Conservation (phyloP, 2,329 filamentous ascomycete species). For the Fusarium sambucinum region DNA sequence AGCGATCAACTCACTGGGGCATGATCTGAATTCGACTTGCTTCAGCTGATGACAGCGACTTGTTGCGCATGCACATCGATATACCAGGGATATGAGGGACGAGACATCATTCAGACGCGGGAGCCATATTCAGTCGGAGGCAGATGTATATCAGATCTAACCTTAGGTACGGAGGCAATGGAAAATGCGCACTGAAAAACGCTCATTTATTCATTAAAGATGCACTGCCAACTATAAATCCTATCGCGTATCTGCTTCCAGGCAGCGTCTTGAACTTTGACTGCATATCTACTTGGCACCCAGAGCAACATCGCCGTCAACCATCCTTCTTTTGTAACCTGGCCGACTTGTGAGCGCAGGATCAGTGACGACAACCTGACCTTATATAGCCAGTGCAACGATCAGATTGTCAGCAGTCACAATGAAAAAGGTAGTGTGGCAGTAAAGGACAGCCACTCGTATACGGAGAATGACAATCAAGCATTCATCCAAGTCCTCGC, state of each 20-base stretch:
- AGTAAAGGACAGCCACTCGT: slow-evolving; percentile 36
- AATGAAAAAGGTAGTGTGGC: slow-evolving; percentile 37
- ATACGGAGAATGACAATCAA: slow-evolving; percentile 28
- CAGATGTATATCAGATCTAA: neutral
- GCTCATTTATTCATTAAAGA: slow-evolving; percentile 50
- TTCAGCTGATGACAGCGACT: neutral
- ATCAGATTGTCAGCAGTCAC: slow-evolving; percentile 37
- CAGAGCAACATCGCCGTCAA: slow-evolving; percentile 37
- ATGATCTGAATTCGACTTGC: neutral
- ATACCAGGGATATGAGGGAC: neutral
- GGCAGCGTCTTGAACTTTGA: slow-evolving; percentile 42
- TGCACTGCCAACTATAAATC: slow-evolving; percentile 44
- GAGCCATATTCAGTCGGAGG: neutral
- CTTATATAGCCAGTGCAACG: slow-evolving; percentile 16
- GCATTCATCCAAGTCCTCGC: slow-evolving; percentile 41
- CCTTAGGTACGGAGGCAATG: neutral
- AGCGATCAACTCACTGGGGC: neutral
- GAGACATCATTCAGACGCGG: neutral
- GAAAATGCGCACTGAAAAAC: slow-evolving; percentile 10
- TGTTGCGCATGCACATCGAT: neutral
- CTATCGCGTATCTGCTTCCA: slow-evolving; percentile 39
- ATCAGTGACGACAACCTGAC: slow-evolving; percentile 22
- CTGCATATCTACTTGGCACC: slow-evolving; percentile 40
- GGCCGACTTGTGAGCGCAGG: slow-evolving; percentile 26
- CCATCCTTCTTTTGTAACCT: slow-evolving; percentile 39